Evolutionary conservation across 139 green algal genomes (phyloP), one percentile per base, ranked within the genome.

Genomic region (Monoraphidium neglectum): DNA sequence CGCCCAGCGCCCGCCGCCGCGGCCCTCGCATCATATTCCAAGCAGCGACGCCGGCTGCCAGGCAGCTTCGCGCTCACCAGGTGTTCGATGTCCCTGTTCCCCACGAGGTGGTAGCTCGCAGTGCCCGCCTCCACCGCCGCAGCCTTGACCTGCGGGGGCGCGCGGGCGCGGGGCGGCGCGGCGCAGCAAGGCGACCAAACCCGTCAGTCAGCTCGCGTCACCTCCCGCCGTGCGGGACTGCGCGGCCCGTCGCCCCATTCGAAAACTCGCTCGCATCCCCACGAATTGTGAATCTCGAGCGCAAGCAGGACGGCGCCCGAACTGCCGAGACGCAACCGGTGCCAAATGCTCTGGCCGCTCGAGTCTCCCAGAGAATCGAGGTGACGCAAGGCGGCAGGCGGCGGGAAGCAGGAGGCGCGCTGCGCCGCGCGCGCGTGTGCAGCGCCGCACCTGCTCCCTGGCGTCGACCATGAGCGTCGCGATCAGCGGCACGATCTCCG

Each of bases 71-170:
- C 43, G 43, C 43, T 12, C 43, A 98, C 79, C 70, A 96, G 93
- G 56, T 87, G 88, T 60, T 95, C 91, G 68, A 98, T 97, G 77
- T 98, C 94, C 23, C 86, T 76, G 92, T 98, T 98, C 80, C 89
- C 91, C 37, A 95, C 84, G 32, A 90, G 76, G 70, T 76, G 68
- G 64, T 85, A 92, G 59, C 65, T 60, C n/a, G 68, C 77, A 33
- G 61, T 77, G 68, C 86, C 81, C n/a, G 87, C 82, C 1, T 26
- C 62, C 35, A 83, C 87, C 26, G 88, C 88, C 54, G 85, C 84
- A 30, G 67, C 82, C 80, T 87, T 87, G 35, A 88, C 83, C 83
- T 88, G 76, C 18, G 2, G 28, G 8, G 4, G 35, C 13, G 33
- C 16, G 24, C n/a, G n/a, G n/a, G n/a, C n/a, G n/a, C 28, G 56